phyloP scores from a whole-genome alignment of 208 protist species.

The Leishmania martiniquensis region DNA sequence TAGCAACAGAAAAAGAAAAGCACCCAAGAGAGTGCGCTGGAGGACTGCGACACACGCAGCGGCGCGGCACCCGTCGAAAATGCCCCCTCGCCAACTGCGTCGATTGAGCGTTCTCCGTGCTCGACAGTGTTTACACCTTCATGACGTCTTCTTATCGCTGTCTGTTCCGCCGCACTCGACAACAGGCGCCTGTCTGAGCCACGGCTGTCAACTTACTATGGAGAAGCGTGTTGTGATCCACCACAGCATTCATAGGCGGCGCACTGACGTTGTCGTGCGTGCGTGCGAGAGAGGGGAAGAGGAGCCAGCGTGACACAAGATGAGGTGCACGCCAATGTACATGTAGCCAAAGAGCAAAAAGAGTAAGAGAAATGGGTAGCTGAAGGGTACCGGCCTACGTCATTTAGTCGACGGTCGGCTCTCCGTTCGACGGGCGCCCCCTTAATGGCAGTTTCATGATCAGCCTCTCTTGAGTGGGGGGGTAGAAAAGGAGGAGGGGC shows the following conservation, averaged over 20 bases:
- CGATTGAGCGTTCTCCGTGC: neutral
- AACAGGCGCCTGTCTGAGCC: neutral
- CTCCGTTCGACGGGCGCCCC: neutral
- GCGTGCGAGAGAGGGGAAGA: too few species aligned
- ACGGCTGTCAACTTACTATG: neutral
- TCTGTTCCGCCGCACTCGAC: too few species aligned
- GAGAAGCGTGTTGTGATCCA: neutral
- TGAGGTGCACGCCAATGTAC: neutral
- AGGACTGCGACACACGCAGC: neutral
- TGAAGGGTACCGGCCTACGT: neutral
- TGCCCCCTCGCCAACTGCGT: neutral
- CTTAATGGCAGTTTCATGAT: neutral
- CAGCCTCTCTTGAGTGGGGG: neutral
- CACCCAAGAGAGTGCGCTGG: too few species aligned
- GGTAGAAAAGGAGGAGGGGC: too few species aligned
- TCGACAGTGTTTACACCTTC: neutral
- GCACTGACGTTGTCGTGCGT: neutral
- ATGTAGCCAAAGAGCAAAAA: neutral
- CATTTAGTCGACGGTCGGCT: too few species aligned
- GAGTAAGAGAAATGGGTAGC: neutral
- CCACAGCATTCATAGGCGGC: neutral
- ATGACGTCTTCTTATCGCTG: too few species aligned
- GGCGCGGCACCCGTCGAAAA: too few species aligned
- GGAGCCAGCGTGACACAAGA: neutral
- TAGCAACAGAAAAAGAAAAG: conserved; percentile 2